These are phyloP conservation scores for Colletotrichum aenigma DNA, from an alignment of 2,329 filamentous ascomycete genomes.

Conservation along the genomic window DNA sequence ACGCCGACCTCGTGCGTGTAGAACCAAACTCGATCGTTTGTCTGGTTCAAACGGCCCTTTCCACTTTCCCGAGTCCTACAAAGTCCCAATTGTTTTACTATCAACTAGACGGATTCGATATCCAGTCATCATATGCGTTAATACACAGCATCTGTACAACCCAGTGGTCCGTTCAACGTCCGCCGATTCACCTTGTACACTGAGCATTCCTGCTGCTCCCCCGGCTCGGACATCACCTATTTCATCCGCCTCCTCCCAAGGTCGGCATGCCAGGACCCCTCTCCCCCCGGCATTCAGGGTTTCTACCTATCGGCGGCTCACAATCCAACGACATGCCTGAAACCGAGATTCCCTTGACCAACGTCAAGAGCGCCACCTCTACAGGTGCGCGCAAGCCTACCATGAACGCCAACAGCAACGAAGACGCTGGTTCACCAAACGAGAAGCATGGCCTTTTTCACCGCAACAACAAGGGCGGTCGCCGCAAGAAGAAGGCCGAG, in stretches of 20 bases:
- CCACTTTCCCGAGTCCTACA: neutral
- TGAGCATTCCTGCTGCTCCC: neutral
- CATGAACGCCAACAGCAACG: conserved; percentile 38
- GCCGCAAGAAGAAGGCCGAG: conserved; percentile 54
- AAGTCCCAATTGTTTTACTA: neutral
- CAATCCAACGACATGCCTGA: conserved; percentile 33
- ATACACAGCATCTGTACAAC: neutral
- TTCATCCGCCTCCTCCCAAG: neutral
- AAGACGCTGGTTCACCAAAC: conserved; percentile 32
- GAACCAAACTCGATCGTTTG: conserved; percentile 5
- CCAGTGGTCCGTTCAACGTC: neutral
- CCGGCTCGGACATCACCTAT: neutral
- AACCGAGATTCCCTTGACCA: conserved; percentile 58
- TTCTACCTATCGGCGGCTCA: conserved; percentile 43
- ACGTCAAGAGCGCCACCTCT: conserved; percentile 59
- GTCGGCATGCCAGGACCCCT: conserved; percentile 29
- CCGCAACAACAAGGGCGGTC: conserved; percentile 47
- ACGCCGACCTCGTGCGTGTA: neutral
- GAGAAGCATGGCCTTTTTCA: conserved; percentile 54
- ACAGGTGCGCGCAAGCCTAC: conserved; percentile 56
- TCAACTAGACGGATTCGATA: conserved; percentile 16
- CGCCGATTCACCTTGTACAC: neutral
- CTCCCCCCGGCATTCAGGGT: conserved; percentile 46
- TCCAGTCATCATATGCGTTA: conserved; percentile 7
- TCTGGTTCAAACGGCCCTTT: neutral